Evolutionary conservation across 306 rosid genomes (phyloP), one percentile per base, ranked within the genome.

Genomic region (Cicer pinnatifidum): DNA sequence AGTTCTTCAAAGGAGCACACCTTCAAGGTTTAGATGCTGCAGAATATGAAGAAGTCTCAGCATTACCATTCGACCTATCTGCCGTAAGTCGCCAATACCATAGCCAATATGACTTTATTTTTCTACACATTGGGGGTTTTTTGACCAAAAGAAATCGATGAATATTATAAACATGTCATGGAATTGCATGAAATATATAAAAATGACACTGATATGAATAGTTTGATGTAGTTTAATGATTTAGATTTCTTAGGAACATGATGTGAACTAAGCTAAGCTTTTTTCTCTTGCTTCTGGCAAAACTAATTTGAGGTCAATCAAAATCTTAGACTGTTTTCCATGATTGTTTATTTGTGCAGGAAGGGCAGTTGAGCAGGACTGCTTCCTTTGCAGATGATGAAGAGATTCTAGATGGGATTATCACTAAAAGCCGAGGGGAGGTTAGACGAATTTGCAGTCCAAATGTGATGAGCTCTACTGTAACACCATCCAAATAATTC

Each of bases 1-100:
- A 81, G 86, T 82, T 88, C 72, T 91, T 91, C 82, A 87, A 85
- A 85, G 88, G 80, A 0, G 91, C 82, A 28, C 89, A 86, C 77
- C 96, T 90, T 78, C 96, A 90, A 78, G 93, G 86, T 72, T 79
- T 90, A 77, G 97, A 91, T 77, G 97, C 93, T 16, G 90, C 92
- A 15, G 92, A 88, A 77, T 91, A 88, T 77, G 93, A 87, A 83
- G 96, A 86, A 75, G 81, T 58, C n/a, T 79, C 86, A 16, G 86
- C 89, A 46, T 51, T 86, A 72, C 60, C 89, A n/a, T 85, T 84
- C 56, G 59, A 84, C 84, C 82, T 64, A 10, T 74, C 79, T 38
- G 41, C 80, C 3, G 93, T 90, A 78, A 84, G 91, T 78, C 38
- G 13, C 41, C 66, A 40, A 63, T 17, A 65, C 62, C 43, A 45